These are phyloP conservation scores for Neoascochyta sp. DNA, from an alignment of 2,329 filamentous ascomycete genomes.

Conservation along the genomic window DNA sequence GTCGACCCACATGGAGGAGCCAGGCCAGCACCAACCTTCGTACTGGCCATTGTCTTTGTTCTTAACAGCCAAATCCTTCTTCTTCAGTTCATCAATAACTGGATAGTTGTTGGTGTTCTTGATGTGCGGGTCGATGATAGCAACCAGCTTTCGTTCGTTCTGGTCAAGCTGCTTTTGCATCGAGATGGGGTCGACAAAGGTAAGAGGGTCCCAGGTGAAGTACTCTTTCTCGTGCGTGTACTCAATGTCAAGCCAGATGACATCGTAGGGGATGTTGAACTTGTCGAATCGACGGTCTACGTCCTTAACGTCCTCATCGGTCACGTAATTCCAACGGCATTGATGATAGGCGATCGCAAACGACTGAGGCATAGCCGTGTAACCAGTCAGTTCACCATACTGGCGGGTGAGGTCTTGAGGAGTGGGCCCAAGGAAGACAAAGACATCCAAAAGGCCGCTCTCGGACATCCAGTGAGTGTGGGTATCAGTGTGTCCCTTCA, in stretches of 20 bases:
- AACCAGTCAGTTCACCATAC: conserved; percentile 88
- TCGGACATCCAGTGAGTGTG: conserved; percentile 98
- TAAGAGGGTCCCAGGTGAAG: conserved; percentile 92
- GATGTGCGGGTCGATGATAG: conserved; percentile 96
- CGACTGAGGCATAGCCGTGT: conserved; percentile 84
- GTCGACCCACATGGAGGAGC: conserved; percentile 94
- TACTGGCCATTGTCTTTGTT: conserved; percentile 88
- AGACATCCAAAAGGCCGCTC: conserved; percentile 81
- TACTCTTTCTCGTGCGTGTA: conserved; percentile 97
- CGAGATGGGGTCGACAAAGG: conserved; percentile 76
- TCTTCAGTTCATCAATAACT: conserved; percentile 76
- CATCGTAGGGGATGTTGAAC: conserved; percentile 91
- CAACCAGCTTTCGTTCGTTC: conserved; percentile 83
- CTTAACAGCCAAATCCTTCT: conserved; percentile 76
- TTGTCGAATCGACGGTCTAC: conserved; percentile 97
- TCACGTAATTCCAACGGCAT: conserved; percentile 98
- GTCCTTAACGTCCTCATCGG: conserved; percentile 93
- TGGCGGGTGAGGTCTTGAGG: conserved; percentile 75
- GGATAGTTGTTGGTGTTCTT: conserved; percentile 81
- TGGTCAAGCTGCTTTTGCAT: conserved; percentile 87
- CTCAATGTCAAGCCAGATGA: conserved; percentile 98
- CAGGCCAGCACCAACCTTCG: conserved; percentile 98
- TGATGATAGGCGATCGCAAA: conserved; percentile 94
- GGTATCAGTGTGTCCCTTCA: conserved; percentile 67
- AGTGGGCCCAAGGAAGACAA: conserved; percentile 87